These are phyloP conservation scores for Knufia fluminis DNA, from an alignment of 2,329 filamentous ascomycete species.

Conservation along the genomic window DNA sequence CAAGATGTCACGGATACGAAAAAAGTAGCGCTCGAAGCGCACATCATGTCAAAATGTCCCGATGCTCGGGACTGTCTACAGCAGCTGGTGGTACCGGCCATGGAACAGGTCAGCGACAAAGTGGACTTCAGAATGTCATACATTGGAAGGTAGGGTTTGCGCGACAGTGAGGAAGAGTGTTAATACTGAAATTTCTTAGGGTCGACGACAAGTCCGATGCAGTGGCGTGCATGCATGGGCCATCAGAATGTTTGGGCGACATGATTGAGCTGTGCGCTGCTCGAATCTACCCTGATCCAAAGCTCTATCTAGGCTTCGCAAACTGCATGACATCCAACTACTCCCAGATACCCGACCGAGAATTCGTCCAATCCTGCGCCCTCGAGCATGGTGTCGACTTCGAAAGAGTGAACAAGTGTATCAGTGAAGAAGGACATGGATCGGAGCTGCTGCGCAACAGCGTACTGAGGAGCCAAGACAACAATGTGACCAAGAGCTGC, in stretches of 20 bases:
- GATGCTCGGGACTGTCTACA: constrained; percentile 78
- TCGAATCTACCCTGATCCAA: constrained; percentile 49
- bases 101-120: constrained; percentile 72
- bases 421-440: constrained; percentile 49
- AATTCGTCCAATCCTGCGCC: constrained; percentile 77
- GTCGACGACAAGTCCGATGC: constrained; percentile 65
- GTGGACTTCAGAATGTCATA: constrained; percentile 87
- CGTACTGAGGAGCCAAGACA: constrained; percentile 46
- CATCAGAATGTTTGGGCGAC: constrained; percentile 84
- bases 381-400: constrained; percentile 86
- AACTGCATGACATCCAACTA: constrained; percentile 81
- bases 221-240: constrained; percentile 80
- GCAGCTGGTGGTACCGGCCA: constrained; percentile 71
- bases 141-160: constrained; percentile 60
- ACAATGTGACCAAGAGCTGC: constrained; percentile 62
- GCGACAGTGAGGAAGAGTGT: constrained; percentile 8
- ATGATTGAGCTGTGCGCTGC: constrained; percentile 89
- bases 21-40: constrained; percentile 71
- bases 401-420: constrained; percentile 69
- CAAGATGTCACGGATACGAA: constrained; percentile 9
- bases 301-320: constrained; percentile 82
- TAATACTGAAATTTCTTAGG: constrained; percentile 29
- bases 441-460: constrained; percentile 36
- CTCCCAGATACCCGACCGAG: constrained; percentile 62
- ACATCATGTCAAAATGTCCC: constrained; percentile 96